phyloP scores from a whole-genome alignment of 1,284 basidiomycete species.

The Naganishia albida region DNA sequence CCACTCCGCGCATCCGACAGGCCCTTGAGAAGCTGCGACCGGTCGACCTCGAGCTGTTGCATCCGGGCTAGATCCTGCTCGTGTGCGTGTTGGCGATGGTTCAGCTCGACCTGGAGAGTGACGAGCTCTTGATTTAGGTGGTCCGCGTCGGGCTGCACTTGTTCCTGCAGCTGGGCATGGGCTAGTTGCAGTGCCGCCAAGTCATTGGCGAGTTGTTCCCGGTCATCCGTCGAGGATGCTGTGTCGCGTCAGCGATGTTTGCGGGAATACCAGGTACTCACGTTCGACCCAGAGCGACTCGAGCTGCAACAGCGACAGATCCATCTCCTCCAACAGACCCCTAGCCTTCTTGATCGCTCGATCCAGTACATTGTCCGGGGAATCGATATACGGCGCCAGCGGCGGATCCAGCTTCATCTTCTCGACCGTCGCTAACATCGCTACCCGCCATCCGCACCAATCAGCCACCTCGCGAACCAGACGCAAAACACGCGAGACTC shows the following conservation, averaged over 20 bases:
- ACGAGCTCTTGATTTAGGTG: slow-evolving; percentile 11
- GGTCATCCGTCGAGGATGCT: neutral
- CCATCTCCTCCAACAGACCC: slow-evolving; percentile 19
- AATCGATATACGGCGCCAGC: neutral
- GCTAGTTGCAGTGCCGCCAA: slow-evolving; percentile 6
- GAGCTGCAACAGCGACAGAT: slow-evolving; percentile 15
- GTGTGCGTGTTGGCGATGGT: slow-evolving; percentile 40
- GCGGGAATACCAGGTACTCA: neutral
- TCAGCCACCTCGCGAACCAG: slow-evolving; percentile 32
- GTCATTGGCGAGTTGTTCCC: slow-evolving; percentile 1
- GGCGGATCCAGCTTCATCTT: slow-evolving; percentile 46
- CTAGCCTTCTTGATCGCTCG: slow-evolving; percentile 4
- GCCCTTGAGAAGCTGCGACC: slow-evolving; percentile 66
- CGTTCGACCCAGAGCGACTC: slow-evolving; percentile 18
- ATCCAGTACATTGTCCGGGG: slow-evolving; percentile 35
- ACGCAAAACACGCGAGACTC: slow-evolving; percentile 40
- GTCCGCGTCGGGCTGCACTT: neutral
- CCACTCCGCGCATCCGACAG: slow-evolving; percentile 72
- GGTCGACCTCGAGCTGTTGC: slow-evolving; percentile 68
- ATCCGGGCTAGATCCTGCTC: slow-evolving; percentile 56
- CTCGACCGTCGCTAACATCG: slow-evolving; percentile 67
- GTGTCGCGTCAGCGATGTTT: neutral
- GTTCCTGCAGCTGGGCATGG: neutral
- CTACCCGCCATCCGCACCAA: slow-evolving; percentile 37
- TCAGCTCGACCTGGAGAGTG: slow-evolving; percentile 14